Conservation (phyloP, 2,329 filamentous ascomycete genomes). For the Scopulariopsis brevicaulis region DNA sequence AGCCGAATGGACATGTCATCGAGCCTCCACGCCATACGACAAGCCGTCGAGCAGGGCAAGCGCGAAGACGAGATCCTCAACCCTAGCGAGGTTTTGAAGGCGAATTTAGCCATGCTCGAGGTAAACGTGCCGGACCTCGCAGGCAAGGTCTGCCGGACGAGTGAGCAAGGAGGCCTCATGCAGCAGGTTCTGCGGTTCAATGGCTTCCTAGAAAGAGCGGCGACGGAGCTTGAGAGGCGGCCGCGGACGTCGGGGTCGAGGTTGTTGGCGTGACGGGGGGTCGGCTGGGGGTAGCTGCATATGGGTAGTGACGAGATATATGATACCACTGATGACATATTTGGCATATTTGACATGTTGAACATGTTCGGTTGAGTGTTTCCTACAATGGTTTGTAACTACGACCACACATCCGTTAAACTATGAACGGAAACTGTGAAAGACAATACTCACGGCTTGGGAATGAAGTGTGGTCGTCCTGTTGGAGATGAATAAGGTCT, state of each 20-base stretch:
- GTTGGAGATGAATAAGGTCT: background rate
- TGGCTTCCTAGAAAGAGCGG: constrained; percentile 49
- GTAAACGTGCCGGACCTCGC: constrained; percentile 42
- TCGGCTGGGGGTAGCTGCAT: background rate
- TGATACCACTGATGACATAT: background rate
- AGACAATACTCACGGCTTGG: background rate
- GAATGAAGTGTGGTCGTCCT: background rate
- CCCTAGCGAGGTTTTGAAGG: constrained; percentile 28
- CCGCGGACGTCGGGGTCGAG: background rate
- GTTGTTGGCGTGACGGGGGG: background rate
- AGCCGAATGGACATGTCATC: constrained; percentile 43
- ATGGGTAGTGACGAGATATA: background rate
- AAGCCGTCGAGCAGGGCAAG: constrained; percentile 39
- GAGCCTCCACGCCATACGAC: constrained; percentile 49
- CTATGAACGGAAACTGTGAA: background rate
- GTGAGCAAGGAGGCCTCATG: constrained; percentile 38
- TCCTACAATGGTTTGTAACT: background rate
- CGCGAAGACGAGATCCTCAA: constrained; percentile 26
- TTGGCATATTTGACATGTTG: background rate
- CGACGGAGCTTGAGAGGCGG: constrained; percentile 37
- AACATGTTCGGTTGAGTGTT: background rate
- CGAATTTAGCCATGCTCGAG: constrained; percentile 45
- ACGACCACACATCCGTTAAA: background rate
- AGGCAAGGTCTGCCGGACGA: constrained; percentile 37
- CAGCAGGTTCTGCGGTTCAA: constrained; percentile 51